Evolutionary conservation across 306 rosid genomes (phyloP), one percentile per base, ranked within the genome.

Genomic region (Glycine tomentella): DNA sequence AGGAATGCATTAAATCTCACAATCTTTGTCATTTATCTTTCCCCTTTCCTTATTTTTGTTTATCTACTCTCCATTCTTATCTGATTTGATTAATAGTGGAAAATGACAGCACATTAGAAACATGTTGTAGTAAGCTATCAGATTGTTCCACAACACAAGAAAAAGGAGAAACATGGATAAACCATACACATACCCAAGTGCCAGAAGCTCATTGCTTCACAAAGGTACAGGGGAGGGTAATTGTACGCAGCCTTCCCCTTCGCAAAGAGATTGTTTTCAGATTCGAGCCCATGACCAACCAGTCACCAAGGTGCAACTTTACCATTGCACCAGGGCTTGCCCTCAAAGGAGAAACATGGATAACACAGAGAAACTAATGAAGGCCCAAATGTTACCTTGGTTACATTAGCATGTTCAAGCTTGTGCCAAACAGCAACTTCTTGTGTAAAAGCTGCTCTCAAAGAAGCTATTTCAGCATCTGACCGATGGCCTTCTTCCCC

Each of bases 391-490:
- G 20, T 77, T 88, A 93, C 99, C 93, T 93, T 93, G 64, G 97
- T 95, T 74, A 95, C 96, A 85, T 95, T 95, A 81, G 98, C 97
- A 86, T 95, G 99, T 48, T 95, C 99, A 88, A 95, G 99, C 84
- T 91, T 95, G 88, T 95, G 98, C 99, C 99, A 95, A 71, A 95
- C 99, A 17, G 92, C 97, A 82, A 95, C 99, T 87, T 95, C 99
- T 83, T 95, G 99, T 4, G 96, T 91, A 85, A 95, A 95, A 79
- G 99, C 99, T 48, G 99, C 91, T 85, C 99, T 86, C 77, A 95
- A 87, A 40, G 99, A 93, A 25, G 97, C 98, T 80, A 95, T 89
- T 91, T 95, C 99, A 8, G 97, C 98, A 2, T 95, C 99, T 33
- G 99, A 91, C 59, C 99, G 89, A 69, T 95, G 99, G 33, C 96